phyloP scores from a whole-genome alignment of 148 eudicot genomes.

The Rhododendron henanense region DNA sequence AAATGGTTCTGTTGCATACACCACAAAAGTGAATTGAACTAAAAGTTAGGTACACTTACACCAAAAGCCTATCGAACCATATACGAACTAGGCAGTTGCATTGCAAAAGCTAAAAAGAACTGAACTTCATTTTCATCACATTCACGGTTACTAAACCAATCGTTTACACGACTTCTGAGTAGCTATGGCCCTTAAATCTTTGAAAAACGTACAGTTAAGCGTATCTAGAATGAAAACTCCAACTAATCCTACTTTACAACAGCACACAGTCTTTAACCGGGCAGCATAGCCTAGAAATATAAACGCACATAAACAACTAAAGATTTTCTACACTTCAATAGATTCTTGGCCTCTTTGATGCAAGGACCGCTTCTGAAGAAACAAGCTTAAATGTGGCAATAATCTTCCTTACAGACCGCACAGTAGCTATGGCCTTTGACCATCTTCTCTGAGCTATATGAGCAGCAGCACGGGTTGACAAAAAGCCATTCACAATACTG shows the following conservation, averaged over 20 bases:
- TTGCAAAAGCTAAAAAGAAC: background rate
- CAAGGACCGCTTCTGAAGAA: background rate
- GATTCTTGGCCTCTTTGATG: constrained; percentile 7
- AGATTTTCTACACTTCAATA: background rate
- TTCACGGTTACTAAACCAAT: background rate
- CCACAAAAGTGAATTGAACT: too few relatives aligned
- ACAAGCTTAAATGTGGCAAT: background rate
- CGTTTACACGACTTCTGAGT: background rate
- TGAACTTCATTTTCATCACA: background rate
- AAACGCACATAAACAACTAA: background rate
- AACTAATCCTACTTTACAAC: background rate
- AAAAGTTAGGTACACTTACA: background rate
- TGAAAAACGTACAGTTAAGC: background rate
- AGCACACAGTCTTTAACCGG: background rate
- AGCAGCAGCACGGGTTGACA: background rate
- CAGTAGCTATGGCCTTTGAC: background rate
- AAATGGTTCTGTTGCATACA: background rate
- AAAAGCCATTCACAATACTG: background rate
- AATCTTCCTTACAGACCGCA: background rate
- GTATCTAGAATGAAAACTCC: background rate
- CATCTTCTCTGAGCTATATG: background rate
- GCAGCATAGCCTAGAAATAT: background rate
- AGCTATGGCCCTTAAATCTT: background rate
- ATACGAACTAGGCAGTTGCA: background rate
- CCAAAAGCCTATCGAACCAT: background rate